These are phyloP conservation scores for Aspergillus funiculosus DNA, from an alignment of 495 filamentous ascomycete genomes.

Conservation along the genomic window DNA sequence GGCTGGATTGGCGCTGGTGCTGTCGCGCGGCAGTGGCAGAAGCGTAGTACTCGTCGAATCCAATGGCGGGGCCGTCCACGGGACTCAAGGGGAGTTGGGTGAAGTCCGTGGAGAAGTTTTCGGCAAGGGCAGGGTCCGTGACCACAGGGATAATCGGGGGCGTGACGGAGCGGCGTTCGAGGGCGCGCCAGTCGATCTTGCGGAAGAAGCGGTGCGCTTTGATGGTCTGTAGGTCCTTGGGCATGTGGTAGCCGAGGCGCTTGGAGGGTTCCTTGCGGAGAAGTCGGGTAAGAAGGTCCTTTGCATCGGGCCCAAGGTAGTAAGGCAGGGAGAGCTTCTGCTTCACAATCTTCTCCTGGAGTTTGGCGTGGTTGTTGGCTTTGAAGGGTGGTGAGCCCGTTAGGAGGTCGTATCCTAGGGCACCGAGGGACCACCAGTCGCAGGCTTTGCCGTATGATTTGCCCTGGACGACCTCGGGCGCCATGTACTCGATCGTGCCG, in stretches of 20 bases:
- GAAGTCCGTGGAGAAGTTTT: conserved; percentile 89
- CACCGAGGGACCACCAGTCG: conserved; percentile 98
- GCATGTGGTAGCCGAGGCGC: conserved; percentile 80
- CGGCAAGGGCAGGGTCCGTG: conserved; percentile 88
- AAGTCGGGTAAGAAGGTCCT: conserved; percentile 83
- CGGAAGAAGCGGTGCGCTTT: conserved; percentile 95
- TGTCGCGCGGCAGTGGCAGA: no score
- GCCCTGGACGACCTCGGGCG: conserved; percentile 83
- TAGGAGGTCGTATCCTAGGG: conserved; percentile 84
- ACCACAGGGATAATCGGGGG: conserved; percentile 88
- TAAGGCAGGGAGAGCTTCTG: conserved; percentile 83
- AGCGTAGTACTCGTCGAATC: conserved; percentile 35
- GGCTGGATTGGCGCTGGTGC: conserved; percentile 7
- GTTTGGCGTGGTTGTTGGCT: conserved; percentile 84
- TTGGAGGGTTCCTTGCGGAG: conserved; percentile 88
- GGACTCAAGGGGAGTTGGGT: conserved; percentile 79
- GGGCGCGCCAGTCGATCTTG: conserved; percentile 84
- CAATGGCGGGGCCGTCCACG: conserved; percentile 35
- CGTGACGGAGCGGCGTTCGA: conserved; percentile 70
- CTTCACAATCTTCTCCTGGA: conserved; percentile 87
- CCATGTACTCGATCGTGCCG: conserved; percentile 98
- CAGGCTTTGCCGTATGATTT: conserved; percentile 82
- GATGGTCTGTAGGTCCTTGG: conserved; percentile 75
- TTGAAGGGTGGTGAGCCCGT: conserved; percentile 86
- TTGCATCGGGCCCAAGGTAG: conserved; percentile 82